These are phyloP conservation scores for Cavenderia fasciculata DNA, from an alignment of 78 protist genomes.

Conservation along the genomic window DNA sequence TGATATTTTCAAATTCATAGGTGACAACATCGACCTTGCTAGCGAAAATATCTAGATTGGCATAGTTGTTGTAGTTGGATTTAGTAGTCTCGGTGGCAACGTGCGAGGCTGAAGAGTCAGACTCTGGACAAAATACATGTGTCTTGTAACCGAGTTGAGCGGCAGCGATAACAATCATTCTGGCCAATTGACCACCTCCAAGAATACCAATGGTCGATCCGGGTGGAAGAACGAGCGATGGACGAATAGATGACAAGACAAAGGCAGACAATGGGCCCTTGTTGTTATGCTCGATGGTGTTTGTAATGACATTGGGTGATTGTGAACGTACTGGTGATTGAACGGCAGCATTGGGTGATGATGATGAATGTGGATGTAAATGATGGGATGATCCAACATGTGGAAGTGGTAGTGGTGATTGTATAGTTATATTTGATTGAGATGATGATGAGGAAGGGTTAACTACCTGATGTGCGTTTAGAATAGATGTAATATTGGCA, in stretches of 20 bases:
- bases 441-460: not conserved
- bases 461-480: no score
- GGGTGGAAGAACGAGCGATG: slow-evolving; percentile 69
- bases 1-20: slow-evolving; percentile 83
- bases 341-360: not conserved
- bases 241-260: slow-evolving; percentile 42
- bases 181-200: slow-evolving; percentile 84
- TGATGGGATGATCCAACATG: not conserved
- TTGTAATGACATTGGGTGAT: slow-evolving; percentile 1
- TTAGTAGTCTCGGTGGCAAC: slow-evolving; percentile 55
- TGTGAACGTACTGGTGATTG: slow-evolving; percentile 54
- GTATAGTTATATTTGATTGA: slow-evolving; percentile 12
- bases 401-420: not conserved
- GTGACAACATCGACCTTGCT: slow-evolving; percentile 76
- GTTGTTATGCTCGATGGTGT: not conserved
- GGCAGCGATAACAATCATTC: slow-evolving; percentile 79
- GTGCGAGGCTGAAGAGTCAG: slow-evolving; percentile 74
- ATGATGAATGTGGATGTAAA: not conserved
- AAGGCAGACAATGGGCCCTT: slow-evolving; percentile 61
- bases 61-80: slow-evolving; percentile 58
- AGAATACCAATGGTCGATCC: slow-evolving; percentile 75
- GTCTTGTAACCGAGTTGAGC: slow-evolving; percentile 80
- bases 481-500: not conserved
- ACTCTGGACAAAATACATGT: slow-evolving; percentile 68
- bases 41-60: slow-evolving; percentile 59